A percentile compares a stretch with the other conserved stretches of the same genome.
Evolutionary conservation across 257 asterid genomes (phyloP).

Genomic region (Cynanchum wilfordii): DNA sequence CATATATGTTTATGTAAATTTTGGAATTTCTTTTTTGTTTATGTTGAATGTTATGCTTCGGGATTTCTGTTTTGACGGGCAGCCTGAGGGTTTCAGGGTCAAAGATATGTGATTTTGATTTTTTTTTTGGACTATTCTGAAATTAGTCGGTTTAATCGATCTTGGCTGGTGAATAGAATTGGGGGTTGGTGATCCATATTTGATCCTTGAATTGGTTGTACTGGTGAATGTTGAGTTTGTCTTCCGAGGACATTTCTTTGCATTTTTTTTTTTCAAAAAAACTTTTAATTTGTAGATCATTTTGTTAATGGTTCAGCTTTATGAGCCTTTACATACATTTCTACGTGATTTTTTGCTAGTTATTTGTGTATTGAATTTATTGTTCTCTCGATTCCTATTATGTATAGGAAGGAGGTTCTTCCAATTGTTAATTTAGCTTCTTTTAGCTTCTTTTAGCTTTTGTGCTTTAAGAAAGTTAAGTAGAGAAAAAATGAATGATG

Average conservation of each 20-base stretch:
- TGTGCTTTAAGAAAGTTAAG: too few relatives aligned
- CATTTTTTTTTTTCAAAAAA: not conserved
- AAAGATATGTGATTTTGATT: not conserved
- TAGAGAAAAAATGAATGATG: too few relatives aligned
- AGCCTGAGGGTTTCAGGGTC: constrained; percentile 15
- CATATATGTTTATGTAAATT: too few relatives aligned
- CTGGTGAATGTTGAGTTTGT: not conserved
- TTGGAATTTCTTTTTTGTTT: not conserved
- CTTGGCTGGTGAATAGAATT: not conserved
- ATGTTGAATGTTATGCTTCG: not conserved
- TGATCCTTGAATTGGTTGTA: constrained; percentile 3
- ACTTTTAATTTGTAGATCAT: not conserved
- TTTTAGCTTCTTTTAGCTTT: not conserved
- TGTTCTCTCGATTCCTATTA: not conserved
- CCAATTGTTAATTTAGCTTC: not conserved
- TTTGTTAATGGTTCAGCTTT: not conserved
- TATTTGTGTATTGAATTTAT: not conserved
- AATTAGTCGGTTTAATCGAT: constrained; percentile 10
- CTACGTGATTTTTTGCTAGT: too few relatives aligned
- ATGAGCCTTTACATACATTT: not conserved
- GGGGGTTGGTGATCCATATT: not conserved
- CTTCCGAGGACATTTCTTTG: not conserved
- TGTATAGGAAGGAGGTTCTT: not conserved
- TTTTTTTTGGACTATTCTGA: not conserved
- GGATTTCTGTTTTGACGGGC: not conserved